These are phyloP conservation scores for Fragilaria crotonensis DNA, from an alignment of 108 stramenopile species.

Conservation along the genomic window DNA sequence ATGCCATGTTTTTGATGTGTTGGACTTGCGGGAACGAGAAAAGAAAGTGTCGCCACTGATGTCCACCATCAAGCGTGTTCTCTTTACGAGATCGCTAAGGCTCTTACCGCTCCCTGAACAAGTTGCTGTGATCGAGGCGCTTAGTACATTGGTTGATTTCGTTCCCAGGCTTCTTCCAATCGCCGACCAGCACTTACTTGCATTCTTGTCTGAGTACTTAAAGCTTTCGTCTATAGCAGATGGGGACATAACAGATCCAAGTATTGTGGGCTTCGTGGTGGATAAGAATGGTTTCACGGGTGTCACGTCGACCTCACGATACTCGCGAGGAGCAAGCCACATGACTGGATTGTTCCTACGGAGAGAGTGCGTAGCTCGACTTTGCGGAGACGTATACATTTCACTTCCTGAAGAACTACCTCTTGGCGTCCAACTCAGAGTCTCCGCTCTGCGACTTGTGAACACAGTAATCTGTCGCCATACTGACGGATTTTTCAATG, in stretches of 20 bases:
- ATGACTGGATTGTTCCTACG: slow-evolving; percentile 59
- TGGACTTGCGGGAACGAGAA: background rate
- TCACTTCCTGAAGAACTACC: slow-evolving; percentile 57
- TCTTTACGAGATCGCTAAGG: slow-evolving; percentile 64
- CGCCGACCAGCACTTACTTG: slow-evolving; percentile 57
- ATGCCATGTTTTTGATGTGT: slow-evolving; percentile 19
- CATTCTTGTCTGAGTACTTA: slow-evolving; percentile 68
- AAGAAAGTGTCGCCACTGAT: background rate
- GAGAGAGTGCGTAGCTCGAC: slow-evolving; percentile 37
- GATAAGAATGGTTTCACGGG: slow-evolving; percentile 73
- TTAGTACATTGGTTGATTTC: slow-evolving; percentile 50
- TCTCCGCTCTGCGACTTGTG: slow-evolving; percentile 61
- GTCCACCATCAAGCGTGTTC: slow-evolving; percentile 41
- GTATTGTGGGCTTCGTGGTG: slow-evolving; percentile 43
- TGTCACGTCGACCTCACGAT: slow-evolving; percentile 3
- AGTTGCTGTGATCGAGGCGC: slow-evolving; percentile 64
- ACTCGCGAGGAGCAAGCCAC: slow-evolving; percentile 11
- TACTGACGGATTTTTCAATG: slow-evolving; percentile 62
- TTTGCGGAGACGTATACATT: slow-evolving; percentile 19
- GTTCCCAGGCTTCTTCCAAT: slow-evolving; percentile 49
- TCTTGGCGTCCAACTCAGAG: slow-evolving; percentile 63
- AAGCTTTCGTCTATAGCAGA: slow-evolving; percentile 85
- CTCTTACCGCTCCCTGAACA: slow-evolving; percentile 71
- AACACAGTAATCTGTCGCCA: slow-evolving; percentile 52
- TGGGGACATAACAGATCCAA: slow-evolving; percentile 72